These are phyloP conservation scores for Dactylellina leptospora DNA, from an alignment of 2,329 filamentous ascomycete genomes.

Conservation along the genomic window DNA sequence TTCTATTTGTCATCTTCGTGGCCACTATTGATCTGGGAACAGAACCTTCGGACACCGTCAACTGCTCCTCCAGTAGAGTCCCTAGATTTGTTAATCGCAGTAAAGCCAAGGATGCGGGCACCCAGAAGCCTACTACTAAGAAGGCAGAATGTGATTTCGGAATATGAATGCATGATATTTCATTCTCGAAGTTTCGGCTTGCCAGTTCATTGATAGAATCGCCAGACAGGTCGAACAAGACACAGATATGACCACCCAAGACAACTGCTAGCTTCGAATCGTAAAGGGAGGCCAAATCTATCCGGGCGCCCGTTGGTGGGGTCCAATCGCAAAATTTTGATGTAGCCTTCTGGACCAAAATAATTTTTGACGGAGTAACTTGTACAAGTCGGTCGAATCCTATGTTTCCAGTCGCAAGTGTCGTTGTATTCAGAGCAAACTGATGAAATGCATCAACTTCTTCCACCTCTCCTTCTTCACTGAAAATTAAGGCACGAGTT, in stretches of 20 bases:
- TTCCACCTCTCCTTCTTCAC: constrained; percentile 78
- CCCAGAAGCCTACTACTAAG: constrained; percentile 87
- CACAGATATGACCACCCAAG: constrained; percentile 26
- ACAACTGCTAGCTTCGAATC: constrained; percentile 11
- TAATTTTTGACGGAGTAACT: constrained; percentile 72
- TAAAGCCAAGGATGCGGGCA: constrained; percentile 79
- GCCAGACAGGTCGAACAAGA: constrained; percentile 31
- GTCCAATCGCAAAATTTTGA: constrained; percentile 69
- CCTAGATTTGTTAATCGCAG: constrained; percentile 74
- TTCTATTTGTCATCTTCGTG: constrained; percentile 74
- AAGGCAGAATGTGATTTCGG: constrained; percentile 71
- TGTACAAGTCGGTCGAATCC: constrained; percentile 74
- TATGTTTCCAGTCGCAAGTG: constrained; percentile 75
- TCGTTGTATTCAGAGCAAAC: constrained; percentile 74
- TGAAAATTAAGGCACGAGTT: constrained; percentile 83
- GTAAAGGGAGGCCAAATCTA: constrained; percentile 35
- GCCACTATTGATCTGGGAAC: constrained; percentile 84
- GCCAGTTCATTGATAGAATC: constrained; percentile 66
- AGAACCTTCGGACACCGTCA: constrained; percentile 68
- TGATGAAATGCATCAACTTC: constrained; percentile 81
- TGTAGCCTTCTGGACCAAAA: constrained; percentile 69
- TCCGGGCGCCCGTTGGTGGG: constrained; percentile 61
- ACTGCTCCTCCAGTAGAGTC: constrained; percentile 72
- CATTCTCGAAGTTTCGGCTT: constrained; percentile 71
- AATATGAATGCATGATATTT: constrained; percentile 84